Evolutionary conservation across 495 filamentous ascomycete genomes (phyloP).

Genomic region (Tuber melanosporum): DNA sequence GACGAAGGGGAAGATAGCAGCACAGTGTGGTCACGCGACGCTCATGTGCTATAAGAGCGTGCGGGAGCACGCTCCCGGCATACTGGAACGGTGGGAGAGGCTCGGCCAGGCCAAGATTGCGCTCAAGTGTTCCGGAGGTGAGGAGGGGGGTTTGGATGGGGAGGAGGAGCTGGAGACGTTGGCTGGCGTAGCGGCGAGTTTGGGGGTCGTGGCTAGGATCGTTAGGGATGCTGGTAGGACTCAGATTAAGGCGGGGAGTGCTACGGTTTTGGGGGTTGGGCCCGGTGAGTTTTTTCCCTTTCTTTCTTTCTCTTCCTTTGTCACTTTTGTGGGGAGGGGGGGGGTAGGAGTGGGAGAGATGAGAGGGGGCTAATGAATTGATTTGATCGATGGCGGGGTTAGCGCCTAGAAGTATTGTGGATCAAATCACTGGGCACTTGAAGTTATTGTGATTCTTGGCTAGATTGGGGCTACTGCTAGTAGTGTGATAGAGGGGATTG

Average conservation of each 20-base stretch:
- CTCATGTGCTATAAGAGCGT: conserved; percentile 89
- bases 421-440: conserved; percentile 77
- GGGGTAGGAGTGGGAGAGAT: no score
- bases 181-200: conserved; percentile 68
- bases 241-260: conserved; percentile 87
- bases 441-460: conserved; percentile 62
- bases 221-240: conserved; percentile 94
- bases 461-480: neutral
- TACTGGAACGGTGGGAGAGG: conserved; percentile 80
- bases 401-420: conserved; percentile 78
- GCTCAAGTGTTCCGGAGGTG: conserved; percentile 62
- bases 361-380: conserved; percentile 15
- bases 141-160: neutral
- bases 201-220: conserved; percentile 79
- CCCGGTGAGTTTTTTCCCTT: conserved; percentile 45
- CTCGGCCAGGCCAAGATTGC: conserved; percentile 87
- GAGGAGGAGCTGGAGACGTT: conserved; percentile 75
- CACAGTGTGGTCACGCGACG: conserved; percentile 91
- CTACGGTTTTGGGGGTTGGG: conserved; percentile 83
- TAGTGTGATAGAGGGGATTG: neutral
- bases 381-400: neutral
- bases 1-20: conserved; percentile 98
- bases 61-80: conserved; percentile 49
- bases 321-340: neutral
- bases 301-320: neutral